These are phyloP conservation scores for Mortierella sp. DNA, from an alignment of 371 early-diverging fungal species.

Conservation along the genomic window DNA sequence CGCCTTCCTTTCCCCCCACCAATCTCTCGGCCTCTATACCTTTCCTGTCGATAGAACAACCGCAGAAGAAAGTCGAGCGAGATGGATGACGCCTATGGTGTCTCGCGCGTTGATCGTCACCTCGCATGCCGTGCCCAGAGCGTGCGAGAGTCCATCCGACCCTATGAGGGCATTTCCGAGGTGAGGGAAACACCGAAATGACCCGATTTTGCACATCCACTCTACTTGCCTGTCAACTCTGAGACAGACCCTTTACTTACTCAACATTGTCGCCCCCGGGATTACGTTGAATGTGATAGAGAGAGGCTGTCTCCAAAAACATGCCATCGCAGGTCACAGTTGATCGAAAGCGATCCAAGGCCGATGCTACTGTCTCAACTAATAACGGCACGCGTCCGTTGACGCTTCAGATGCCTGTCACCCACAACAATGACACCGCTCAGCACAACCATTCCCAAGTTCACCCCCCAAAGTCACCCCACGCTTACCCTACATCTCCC, in stretches of 20 bases:
- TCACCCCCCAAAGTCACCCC: slow-evolving; percentile 1
- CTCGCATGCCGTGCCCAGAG: slow-evolving; percentile 40
- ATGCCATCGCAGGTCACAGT: not conserved
- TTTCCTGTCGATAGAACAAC: slow-evolving; percentile 12
- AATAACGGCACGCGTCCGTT: not conserved
- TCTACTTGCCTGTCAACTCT: too few relatives aligned
- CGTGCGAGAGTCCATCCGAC: slow-evolving; percentile 32
- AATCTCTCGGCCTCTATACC: not conserved
- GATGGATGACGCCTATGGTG: slow-evolving; percentile 22
- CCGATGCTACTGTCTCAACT: not conserved
- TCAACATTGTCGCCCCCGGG: not conserved
- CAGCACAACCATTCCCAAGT: not conserved
- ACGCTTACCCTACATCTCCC: not conserved
- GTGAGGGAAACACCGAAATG: not conserved
- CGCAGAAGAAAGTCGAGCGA: slow-evolving; percentile 38
- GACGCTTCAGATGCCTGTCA: too few relatives aligned
- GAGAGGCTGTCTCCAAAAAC: not conserved
- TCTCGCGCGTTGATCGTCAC: slow-evolving; percentile 42
- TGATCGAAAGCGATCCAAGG: not conserved
- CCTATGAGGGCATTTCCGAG: not conserved
- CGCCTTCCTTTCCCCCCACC: too few relatives aligned
- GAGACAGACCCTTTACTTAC: too few relatives aligned
- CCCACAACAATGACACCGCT: not conserved
- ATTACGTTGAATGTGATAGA: not conserved
- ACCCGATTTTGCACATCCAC: not conserved